Conservation (phyloP, 129 eudicot species). For the Erigeron canadensis region DNA sequence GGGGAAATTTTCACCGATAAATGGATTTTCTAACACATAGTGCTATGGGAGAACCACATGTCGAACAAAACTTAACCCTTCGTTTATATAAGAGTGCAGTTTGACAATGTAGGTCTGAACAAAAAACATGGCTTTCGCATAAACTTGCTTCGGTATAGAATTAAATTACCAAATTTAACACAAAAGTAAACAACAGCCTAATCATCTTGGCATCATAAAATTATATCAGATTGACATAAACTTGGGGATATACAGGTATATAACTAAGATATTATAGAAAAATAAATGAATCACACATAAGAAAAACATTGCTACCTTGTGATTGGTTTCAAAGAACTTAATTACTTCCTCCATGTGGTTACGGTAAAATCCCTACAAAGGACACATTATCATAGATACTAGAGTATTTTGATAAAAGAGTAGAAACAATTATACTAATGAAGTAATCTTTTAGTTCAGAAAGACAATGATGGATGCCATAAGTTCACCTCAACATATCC, state of each 20-base stretch:
- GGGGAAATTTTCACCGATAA: not conserved
- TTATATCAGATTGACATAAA: not conserved
- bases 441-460: not conserved
- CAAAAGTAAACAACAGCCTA: not conserved
- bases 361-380: conserved; percentile 84
- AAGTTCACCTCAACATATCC: conserved; percentile 73
- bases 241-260: not conserved
- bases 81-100: not conserved
- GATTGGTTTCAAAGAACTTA: conserved; percentile 89
- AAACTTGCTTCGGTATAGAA: too few relatives aligned
- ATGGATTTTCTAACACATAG: not conserved
- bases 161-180: not conserved
- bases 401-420: not conserved
- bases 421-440: not conserved
- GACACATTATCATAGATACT: conserved; percentile 7
- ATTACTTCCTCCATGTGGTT: conserved; percentile 99
- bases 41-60: not conserved
- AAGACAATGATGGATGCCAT: conserved; percentile 8
- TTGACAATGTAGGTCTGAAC: not conserved
- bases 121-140: not conserved
- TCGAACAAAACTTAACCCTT: not conserved
- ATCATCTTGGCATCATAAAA: not conserved
- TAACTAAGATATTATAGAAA: not conserved
- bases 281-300: conserved; percentile 4
- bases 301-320: conserved; percentile 57